Percentiles rank a stretch among this genome's conserved stretches.
Evolutionary conservation across 2,329 filamentous ascomycete genomes (phyloP).

Genomic region (Alternaria gansuensis): DNA sequence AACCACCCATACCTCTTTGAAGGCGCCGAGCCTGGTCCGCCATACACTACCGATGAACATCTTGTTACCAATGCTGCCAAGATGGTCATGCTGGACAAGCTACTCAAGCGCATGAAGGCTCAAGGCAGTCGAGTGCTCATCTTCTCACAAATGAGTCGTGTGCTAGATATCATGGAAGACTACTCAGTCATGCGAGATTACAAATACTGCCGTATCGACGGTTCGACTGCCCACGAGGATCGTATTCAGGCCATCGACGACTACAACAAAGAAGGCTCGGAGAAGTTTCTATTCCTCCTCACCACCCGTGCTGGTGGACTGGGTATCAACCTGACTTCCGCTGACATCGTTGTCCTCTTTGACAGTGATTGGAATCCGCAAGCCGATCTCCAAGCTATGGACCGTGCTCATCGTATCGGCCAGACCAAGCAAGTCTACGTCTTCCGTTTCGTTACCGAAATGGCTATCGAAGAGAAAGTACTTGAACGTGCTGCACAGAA

Average conservation of each 20-base stretch:
- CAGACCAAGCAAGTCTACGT: conserved; percentile 98
- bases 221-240: conserved; percentile 95
- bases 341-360: conserved; percentile 95
- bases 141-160: conserved; percentile 98
- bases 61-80: conserved; percentile 92
- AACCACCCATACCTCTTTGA: conserved; percentile 99
- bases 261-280: conserved; percentile 94
- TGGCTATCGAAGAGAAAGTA: conserved; percentile 98
- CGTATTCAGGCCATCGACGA: conserved; percentile 97
- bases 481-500: conserved; percentile 96
- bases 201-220: conserved; percentile 97
- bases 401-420: conserved; percentile 96
- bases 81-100: conserved; percentile 95
- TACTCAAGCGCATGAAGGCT: conserved; percentile 80
- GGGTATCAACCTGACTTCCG: conserved; percentile 94
- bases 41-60: conserved; percentile 98
- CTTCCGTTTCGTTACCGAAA: conserved; percentile 96
- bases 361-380: conserved; percentile 99
- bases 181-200: conserved; percentile 96
- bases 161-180: conserved; percentile 95
- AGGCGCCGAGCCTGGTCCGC: conserved; percentile 93
- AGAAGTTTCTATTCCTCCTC: conserved; percentile 88
- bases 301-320: conserved; percentile 95
- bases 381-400: conserved; percentile 98
- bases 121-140: conserved; percentile 96